A percentile compares a stretch with the other conserved stretches of the same genome.
These are phyloP conservation scores for Hypomontagnella submonticulosa DNA, from an alignment of 495 filamentous ascomycete species.

Conservation along the genomic window DNA sequence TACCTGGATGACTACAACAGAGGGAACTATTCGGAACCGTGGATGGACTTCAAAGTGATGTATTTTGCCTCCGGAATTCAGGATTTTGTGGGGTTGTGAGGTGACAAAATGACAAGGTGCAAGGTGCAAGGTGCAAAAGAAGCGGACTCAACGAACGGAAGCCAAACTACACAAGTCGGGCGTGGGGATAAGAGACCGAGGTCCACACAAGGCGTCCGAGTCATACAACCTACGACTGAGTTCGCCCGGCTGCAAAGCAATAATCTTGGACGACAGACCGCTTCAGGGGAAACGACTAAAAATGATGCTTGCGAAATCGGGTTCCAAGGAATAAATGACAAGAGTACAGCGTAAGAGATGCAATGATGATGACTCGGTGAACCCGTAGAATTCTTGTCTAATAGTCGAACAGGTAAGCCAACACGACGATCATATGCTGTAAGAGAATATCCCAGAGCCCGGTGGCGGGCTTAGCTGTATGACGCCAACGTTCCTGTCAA, in stretches of 20 bases:
- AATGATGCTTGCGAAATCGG: background rate
- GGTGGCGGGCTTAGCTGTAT: constrained; percentile 23
- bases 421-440: constrained; percentile 1
- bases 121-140: no score
- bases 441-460: constrained; percentile 3
- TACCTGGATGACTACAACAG: background rate
- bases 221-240: no score
- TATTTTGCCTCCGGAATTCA: constrained; percentile 9
- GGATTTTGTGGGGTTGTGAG: constrained; percentile 11
- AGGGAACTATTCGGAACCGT: constrained; percentile 3
- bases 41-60: background rate
- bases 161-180: no score
- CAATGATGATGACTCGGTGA: constrained; percentile 14
- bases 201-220: no score
- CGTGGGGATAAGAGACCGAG: no score
- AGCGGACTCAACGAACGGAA: no score
- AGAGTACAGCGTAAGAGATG: background rate
- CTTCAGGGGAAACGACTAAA: background rate
- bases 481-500: constrained; percentile 1
- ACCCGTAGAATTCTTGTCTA: constrained; percentile 3
- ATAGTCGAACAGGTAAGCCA: constrained; percentile 1
- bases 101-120: no score
- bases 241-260: no score
- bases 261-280: background rate
- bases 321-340: background rate